Evolutionary conservation across 805 yeast genomes (phyloP), one percentile per base, ranked within the genome.

Genomic region (Sporopachydermia quercuum): DNA sequence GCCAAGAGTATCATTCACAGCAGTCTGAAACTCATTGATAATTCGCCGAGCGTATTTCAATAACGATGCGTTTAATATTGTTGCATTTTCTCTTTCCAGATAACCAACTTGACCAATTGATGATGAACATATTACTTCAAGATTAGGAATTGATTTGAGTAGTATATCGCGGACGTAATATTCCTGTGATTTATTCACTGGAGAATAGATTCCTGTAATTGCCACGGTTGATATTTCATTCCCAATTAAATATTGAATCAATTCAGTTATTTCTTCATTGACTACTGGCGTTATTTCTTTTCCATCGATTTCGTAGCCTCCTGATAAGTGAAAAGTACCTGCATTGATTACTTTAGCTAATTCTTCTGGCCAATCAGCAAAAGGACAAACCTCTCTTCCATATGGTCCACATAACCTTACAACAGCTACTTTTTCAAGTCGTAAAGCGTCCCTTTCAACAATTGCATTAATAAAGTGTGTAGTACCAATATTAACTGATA

Each of bases 381-480:
- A 67, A 13, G 74, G 71, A 4, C 57, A 57, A 3, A 55, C 47
- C 14, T 56, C 50, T 3, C 47, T 47, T 1, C 68, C 54, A 46
- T 64, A 67, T 2, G 67, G 68, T 4, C 70, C 67, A 45, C 65
- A 61, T 8, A 68, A 43, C 46, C 74, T 49, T n/a, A 68, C 40
- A 3, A 66, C 70, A 0, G 71, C 72, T 13, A 67, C 70, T 38
- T 47, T 54, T 15, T 63, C 68, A 37, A 67, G 48, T 37, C 68
- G 49, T 3, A 63, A 60, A 17, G 49, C 44, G 46, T 67, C 71
- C 41, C 61, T 61, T 46, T 68, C 73, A 16, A 68, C 57, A 16
- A 68, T 68, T 13, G 72, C 70, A 50, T 68, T 68, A 48, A 68
- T 66, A 51, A 68, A 68, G 44, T 68, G 73, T 1, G 73, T 68